Percentiles rank a stretch among this genome's conserved stretches.
These are phyloP conservation scores for Annulohypoxylon stygium DNA, from an alignment of 495 filamentous ascomycete genomes.

Conservation along the genomic window DNA sequence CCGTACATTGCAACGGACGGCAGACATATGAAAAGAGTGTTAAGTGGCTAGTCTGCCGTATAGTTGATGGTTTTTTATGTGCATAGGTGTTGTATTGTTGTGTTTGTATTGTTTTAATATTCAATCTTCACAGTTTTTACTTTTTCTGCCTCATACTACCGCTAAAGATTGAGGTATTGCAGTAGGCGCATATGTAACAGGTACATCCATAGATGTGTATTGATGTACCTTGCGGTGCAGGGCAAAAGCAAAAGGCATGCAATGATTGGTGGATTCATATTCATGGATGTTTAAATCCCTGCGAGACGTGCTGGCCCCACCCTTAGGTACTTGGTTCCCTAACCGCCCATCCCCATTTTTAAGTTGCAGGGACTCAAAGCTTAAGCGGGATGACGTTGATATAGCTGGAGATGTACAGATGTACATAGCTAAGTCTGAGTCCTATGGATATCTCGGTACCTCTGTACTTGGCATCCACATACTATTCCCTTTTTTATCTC, in stretches of 20 bases:
- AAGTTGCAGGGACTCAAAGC: conserved; percentile 1
- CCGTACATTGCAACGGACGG: conserved; percentile 40
- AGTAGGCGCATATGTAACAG: too few species aligned
- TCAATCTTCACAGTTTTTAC: conserved; percentile 7
- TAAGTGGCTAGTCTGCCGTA: background rate
- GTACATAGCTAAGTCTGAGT: background rate
- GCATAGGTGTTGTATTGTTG: background rate
- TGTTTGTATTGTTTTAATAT: background rate
- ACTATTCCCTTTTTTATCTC: background rate
- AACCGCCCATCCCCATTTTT: background rate
- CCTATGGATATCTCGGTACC: too few species aligned
- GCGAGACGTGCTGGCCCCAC: background rate
- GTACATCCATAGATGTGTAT: background rate
- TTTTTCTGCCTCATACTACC: conserved; percentile 22
- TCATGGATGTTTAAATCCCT: background rate
- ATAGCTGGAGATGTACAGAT: background rate
- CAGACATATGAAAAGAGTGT: conserved; percentile 47
- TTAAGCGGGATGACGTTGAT: conserved; percentile 8
- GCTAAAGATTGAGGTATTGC: background rate
- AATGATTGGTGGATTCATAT: background rate
- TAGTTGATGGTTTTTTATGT: background rate
- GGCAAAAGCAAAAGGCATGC: too few species aligned
- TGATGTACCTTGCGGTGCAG: background rate
- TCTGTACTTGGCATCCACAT: background rate
- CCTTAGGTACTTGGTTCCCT: background rate